Evolutionary conservation across 2,329 filamentous ascomycete genomes (phyloP), one percentile per base, ranked within the genome.

Genomic region (Xylaria hypoxylon): DNA sequence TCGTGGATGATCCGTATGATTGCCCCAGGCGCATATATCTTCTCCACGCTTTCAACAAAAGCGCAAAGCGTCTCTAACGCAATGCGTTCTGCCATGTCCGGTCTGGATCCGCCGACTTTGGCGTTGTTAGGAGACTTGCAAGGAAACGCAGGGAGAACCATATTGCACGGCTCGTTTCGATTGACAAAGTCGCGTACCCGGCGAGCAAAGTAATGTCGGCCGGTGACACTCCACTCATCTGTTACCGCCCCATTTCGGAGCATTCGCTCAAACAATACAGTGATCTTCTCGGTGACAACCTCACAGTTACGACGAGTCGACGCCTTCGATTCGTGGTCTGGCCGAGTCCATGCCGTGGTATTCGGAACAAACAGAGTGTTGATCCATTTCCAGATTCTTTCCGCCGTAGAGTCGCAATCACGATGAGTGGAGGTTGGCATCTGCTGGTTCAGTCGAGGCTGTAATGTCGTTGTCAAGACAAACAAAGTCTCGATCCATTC

Each of bases 1-100:
- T 80, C 79, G 47, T 78, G 79, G 28, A 81, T 76, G 59, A 81
- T 76, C 72, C 72, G 77, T n/a, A 81, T 52, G 55, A 73, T 76
- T 26, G 74, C 79, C 2, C 79, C 78, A 0, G 75, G 76, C 5
- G 56, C 17, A 31, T 80, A 80, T 1, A 80, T 57, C 22, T 72
- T 59, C 51, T 76, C 72, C n/a, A 79, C 61, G 13, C 60, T 67
- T 31, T 70, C 67, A 2, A 78, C 56, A 40, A 80, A 80, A 5
- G 26, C 50, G 50, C 77, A 67, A 11, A 80, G 70, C 13, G 72
- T 70, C 8, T 73, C 68, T 47, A 80, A 59, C 1, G 79, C 78
- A 5, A 80, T 65, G 33, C 73, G 70, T 63, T 80, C 79, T 7
- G 78, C 79, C 7, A 74, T 72, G 42, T 80, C 79, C 0, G 79